Evolutionary conservation across 2,329 filamentous ascomycete genomes (phyloP), one percentile per base, ranked within the genome.

Genomic region (Fusarium sp.): DNA sequence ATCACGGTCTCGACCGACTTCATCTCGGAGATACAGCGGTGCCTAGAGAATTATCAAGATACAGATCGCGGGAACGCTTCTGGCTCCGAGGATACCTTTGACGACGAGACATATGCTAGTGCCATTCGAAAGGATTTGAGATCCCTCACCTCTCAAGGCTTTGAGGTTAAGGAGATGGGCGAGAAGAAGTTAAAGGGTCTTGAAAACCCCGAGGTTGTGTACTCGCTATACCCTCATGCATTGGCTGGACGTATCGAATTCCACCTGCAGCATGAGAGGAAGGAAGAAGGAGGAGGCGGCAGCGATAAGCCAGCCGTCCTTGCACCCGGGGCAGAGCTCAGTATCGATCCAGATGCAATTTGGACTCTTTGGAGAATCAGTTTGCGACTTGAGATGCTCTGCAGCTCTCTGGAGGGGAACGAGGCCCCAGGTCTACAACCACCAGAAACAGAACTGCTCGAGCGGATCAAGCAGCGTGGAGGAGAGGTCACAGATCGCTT

Each of bases 1-100:
- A 98, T 98, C 73, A 96, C 95, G 1, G 96, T 98, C 4, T 98
- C 95, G 2, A 94, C 94, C 3, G 96, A 99, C 81, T 98, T 98
- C 82, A 97, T 99, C 78, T 93, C 93, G 18, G 96, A 99, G 81
- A 95, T 98, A 61, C 94, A 97, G 79, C 90, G 94, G 44, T 96
- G 94, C 73, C 88, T 97, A 2, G 94, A 97, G 80, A 93, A 91
- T 9, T 97, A 95, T 79, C 93, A 95, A 67, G 95, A 98, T 74
- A 90, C 88, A n/a, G 92, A 96, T 66, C 89, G 92, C 35, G 87
- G 85, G 33, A 90, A 89, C 23, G 92, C 91, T 19, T 87, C 86
- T 18, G 90, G 90, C 5, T 91, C 91, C 0, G 94, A 94, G 52
- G 89, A 89, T 25, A 78, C 81, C 3, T 90, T 94, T 70, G 90